Evolutionary conservation across 2,329 filamentous ascomycete species (phyloP).

Genomic region (Fusarium gaditjirri): DNA sequence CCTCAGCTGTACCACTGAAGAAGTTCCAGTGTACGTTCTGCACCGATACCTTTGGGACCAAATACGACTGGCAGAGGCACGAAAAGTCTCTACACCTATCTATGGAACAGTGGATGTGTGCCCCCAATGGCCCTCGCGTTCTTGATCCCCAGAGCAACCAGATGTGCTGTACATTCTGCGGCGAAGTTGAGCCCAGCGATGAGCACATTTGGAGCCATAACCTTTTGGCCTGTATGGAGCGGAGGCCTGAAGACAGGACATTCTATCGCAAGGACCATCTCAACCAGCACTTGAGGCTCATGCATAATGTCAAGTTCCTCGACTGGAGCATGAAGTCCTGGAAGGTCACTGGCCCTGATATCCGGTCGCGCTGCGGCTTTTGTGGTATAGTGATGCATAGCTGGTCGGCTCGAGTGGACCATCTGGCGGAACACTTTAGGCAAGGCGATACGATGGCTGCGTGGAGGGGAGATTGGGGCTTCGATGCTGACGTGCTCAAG

Average conservation of each 20-base stretch:
- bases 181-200: fast-evolving
- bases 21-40: background rate
- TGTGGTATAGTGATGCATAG: background rate
- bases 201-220: fast-evolving
- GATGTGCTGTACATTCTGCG: background rate
- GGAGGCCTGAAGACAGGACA: background rate
- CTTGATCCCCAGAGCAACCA: fast-evolving
- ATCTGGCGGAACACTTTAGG: background rate
- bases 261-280: background rate
- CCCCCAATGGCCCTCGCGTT: fast-evolving
- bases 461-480: background rate
- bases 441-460: background rate
- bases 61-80: background rate
- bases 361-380: background rate
- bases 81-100: background rate
- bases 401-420: background rate
- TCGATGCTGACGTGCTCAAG: background rate
- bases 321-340: background rate
- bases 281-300: background rate
- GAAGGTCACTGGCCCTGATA: background rate
- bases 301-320: background rate
- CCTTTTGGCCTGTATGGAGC: background rate
- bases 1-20: background rate
- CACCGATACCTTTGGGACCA: background rate
- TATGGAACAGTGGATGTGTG: background rate